Evolutionary conservation across 2,329 filamentous ascomycete genomes (phyloP), one percentile per base, ranked within the genome.

Genomic region (Cryphonectria japonica): DNA sequence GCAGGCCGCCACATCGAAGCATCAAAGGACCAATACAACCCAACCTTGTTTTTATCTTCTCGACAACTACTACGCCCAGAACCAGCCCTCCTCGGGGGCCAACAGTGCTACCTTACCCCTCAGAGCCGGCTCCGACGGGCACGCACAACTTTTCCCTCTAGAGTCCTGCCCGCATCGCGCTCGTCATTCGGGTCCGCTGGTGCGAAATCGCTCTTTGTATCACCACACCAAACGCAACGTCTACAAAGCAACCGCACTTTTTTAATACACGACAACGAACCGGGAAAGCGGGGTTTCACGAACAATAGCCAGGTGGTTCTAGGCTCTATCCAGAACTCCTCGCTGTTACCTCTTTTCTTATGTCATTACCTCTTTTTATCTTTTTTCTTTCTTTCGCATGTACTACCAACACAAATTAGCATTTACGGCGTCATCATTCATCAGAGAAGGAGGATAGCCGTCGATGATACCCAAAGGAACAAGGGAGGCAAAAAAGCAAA

Each of bases 401-500:
- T 70, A 71, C 66, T 60, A 70, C 54, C 57, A 68, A 39, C 32
- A 41, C 19, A 26, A n/a, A 39, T 16, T 37, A 71, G 71, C 71
- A 72, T 72, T 72, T 70, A 69, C 69, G 71, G 71, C 62, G 71
- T 66, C 66, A 67, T 66, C 61, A 46, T 66, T 61, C 64, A 68
- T 67, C 64, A 61, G 62, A 70, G 66, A 65, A 69, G 61, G 71
- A 69, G 71, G 69, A 77, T 71, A 68, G 57, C 66, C 68, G 52
- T 64, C 70, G 61, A 70, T 68, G 68, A 69, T 73, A 74, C 67
- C 74, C 70, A 64, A 59, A 63, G 70, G 71, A 73, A 69, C 63
- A 71, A 64, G 22, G 61, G 39, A 46, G 41, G 67, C 64, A 63
- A 60, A 61, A 59, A 70, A 63, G 66, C 63, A 66, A 32, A 60